phyloP scores from a whole-genome alignment of 2,329 filamentous ascomycete species.

The Xylariomycetidae sp. region DNA sequence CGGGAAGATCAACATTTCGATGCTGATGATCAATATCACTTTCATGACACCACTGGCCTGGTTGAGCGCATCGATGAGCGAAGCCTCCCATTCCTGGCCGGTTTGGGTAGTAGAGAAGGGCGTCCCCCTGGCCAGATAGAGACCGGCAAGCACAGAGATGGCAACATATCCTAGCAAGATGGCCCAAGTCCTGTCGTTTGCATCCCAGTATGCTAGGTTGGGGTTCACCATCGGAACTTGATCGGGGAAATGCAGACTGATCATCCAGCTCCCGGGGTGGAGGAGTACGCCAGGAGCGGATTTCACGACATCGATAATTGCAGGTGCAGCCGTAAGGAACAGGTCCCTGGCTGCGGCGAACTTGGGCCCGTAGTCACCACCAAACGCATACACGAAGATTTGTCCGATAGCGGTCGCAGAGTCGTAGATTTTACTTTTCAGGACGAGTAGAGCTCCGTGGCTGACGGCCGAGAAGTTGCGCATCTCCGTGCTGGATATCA shows the following conservation, averaged over 20 bases:
- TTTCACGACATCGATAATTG: conserved; percentile 21
- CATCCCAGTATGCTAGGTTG: conserved; percentile 61
- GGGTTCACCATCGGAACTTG: conserved; percentile 40
- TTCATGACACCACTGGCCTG: conserved; percentile 97
- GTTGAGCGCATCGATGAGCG: conserved; percentile 73
- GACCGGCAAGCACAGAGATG: conserved; percentile 64
- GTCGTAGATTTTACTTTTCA: conserved; percentile 48
- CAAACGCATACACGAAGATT: conserved; percentile 37
- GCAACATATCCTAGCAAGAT: conserved; percentile 77
- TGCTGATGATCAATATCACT: conserved; percentile 95
- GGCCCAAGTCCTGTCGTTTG: conserved; percentile 60
- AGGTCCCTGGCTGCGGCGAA: conserved; percentile 15
- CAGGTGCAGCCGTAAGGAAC: conserved; percentile 12
- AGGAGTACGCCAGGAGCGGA: conserved; percentile 30
- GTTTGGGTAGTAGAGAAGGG: conserved; percentile 56
- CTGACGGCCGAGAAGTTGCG: conserved; percentile 72
- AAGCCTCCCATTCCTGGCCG: conserved; percentile 63
- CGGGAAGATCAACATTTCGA: conserved; percentile 97
- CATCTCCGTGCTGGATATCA: conserved; percentile 54
- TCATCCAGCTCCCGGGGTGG: conserved; percentile 51
- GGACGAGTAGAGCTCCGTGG: conserved; percentile 58
- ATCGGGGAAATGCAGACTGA: conserved; percentile 45
- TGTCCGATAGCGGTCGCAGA: conserved; percentile 34
- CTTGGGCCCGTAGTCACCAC: conserved; percentile 35
- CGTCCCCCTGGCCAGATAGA: conserved; percentile 71